Conservation (phyloP, 768 basidiomycete species). For the Pleurotus ostreatus region DNA sequence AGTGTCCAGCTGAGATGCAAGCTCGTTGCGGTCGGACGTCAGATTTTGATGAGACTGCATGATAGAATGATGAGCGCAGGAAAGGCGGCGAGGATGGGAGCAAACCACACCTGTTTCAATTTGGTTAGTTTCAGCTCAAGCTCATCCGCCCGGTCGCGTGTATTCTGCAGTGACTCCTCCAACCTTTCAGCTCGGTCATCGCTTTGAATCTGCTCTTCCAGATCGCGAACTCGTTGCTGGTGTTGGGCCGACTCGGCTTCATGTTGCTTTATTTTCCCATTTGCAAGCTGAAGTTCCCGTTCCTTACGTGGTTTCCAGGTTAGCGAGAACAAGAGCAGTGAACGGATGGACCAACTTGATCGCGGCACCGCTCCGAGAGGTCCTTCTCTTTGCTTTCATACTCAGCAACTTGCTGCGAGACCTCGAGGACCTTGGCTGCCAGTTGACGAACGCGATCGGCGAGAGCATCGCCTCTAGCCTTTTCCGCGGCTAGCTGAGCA, state of each 20-base stretch:
- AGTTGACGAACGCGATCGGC: constrained; percentile 38
- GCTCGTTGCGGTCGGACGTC: constrained; percentile 57
- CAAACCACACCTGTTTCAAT: constrained; percentile 59
- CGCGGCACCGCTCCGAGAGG: constrained; percentile 45
- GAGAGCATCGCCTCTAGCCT: constrained; percentile 32
- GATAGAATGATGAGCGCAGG: constrained; percentile 7
- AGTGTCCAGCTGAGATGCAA: constrained; percentile 44
- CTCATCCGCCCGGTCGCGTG: constrained; percentile 79
- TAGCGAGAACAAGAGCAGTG: background rate
- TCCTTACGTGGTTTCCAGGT: constrained; percentile 43
- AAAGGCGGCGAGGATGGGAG: background rate
- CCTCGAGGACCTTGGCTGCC: constrained; percentile 32
- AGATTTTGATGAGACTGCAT: constrained; percentile 50
- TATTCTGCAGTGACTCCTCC: constrained; percentile 69
- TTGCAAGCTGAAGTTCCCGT: constrained; percentile 67
- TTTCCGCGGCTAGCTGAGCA: constrained; percentile 38
- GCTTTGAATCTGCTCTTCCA: constrained; percentile 79
- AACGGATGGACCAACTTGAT: constrained; percentile 37
- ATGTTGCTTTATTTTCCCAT: constrained; percentile 47
- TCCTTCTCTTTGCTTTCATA: constrained; percentile 52
- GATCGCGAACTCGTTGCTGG: constrained; percentile 58
- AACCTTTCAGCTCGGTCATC: constrained; percentile 78
- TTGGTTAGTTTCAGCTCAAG: constrained; percentile 80
- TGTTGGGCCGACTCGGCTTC: constrained; percentile 50
- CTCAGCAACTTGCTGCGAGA: constrained; percentile 33